Evolutionary conservation across 129 eudicot genomes (phyloP).

Genomic region (Cynara cardunculus): DNA sequence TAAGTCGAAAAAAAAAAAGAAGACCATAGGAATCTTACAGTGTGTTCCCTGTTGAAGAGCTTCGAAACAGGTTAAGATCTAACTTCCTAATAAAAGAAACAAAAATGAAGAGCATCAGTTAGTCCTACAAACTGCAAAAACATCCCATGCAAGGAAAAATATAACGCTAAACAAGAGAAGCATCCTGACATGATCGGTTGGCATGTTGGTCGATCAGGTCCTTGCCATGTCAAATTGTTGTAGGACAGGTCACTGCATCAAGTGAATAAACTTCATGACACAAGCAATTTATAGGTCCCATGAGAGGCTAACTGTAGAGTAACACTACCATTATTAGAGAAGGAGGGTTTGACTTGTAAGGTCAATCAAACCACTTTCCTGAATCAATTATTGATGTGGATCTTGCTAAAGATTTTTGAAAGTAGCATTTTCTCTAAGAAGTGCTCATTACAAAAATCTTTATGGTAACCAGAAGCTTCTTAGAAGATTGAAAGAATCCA

Average conservation of each 20-base stretch:
- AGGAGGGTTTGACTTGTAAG: not conserved
- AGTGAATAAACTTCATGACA: not conserved
- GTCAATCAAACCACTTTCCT: not conserved
- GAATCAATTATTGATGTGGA: not conserved
- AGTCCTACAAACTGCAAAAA: not conserved
- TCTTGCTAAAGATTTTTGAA: not conserved
- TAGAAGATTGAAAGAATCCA: not conserved
- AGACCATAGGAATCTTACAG: slow-evolving; percentile 36
- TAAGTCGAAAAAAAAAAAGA: not conserved
- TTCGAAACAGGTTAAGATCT: slow-evolving; percentile 50
- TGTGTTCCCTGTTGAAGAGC: slow-evolving; percentile 38
- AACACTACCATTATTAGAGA: not conserved
- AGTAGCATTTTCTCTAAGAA: not conserved
- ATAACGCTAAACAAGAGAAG: not conserved
- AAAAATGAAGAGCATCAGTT: not conserved
- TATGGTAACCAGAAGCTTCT: not conserved
- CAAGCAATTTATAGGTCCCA: no score
- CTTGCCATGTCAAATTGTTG: slow-evolving; percentile 68
- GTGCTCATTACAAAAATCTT: not conserved
- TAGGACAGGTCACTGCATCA: slow-evolving; percentile 68
- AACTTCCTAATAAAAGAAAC: slow-evolving; percentile 37
- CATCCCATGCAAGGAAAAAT: not conserved
- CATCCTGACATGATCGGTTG: slow-evolving; percentile 39
- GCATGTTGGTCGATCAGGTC: slow-evolving; percentile 49
- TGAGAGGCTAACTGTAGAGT: not conserved